Percentiles rank a stretch among this genome's conserved stretches.
These are phyloP conservation scores for Leptoxyphium fumago DNA, from an alignment of 2,329 filamentous ascomycete species.

Conservation along the genomic window DNA sequence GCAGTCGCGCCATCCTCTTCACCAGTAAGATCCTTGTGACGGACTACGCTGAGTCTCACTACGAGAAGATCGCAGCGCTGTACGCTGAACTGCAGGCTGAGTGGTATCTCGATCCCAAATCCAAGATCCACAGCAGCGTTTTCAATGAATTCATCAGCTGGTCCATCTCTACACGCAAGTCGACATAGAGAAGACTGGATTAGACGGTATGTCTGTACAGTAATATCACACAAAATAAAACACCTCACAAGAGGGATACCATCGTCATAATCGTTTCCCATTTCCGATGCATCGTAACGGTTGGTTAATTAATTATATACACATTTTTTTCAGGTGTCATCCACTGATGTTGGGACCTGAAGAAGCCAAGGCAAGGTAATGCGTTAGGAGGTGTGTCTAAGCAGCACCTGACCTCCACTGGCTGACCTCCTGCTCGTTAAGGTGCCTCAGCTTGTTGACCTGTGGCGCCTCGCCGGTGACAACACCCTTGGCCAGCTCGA, in stretches of 20 bases:
- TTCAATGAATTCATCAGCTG: constrained; percentile 35
- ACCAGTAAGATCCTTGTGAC: constrained; percentile 48
- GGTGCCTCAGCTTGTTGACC: constrained; percentile 63
- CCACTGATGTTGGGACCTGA: no score
- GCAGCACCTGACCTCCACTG: constrained; percentile 31
- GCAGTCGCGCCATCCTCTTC: constrained; percentile 57
- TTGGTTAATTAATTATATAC: no score
- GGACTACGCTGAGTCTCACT: constrained; percentile 24
- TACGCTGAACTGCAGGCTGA: constrained; percentile 30
- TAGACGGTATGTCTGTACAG: no score
- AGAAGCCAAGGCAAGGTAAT: no score
- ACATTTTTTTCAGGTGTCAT: no score
- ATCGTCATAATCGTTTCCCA: no score
- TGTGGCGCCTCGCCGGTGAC: constrained; percentile 56
- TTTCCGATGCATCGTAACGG: no score
- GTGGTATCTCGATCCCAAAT: constrained; percentile 28
- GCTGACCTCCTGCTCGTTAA: constrained; percentile 50
- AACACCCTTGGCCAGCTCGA: constrained; percentile 62
- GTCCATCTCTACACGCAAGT: constrained; percentile 19
- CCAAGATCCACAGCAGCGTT: constrained; percentile 26
- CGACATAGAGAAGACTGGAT: not conserved
- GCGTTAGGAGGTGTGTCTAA: not conserved
- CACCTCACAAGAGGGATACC: no score
- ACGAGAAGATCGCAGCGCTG: constrained; percentile 23
- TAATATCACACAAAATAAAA: no score